Conservation (phyloP, 768 basidiomycete genomes). For the Gyrodon lividus region DNA sequence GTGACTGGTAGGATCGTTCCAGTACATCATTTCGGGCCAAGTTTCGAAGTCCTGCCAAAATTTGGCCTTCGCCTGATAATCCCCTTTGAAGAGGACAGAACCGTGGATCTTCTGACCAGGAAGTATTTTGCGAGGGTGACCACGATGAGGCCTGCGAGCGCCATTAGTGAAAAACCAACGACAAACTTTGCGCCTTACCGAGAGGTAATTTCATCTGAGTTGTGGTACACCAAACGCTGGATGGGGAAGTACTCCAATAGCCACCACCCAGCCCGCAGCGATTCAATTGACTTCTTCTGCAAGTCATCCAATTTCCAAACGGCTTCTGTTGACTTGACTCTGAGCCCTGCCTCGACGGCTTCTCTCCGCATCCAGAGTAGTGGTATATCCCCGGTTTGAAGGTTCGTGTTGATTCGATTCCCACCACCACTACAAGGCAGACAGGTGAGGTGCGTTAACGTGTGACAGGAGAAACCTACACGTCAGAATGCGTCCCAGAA, state of each 20-base stretch:
- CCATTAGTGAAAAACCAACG: background rate
- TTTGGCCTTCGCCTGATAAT: conserved; percentile 8
- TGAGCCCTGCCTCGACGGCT: conserved; percentile 20
- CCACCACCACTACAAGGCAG: conserved; percentile 18
- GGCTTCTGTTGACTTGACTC: conserved; percentile 9
- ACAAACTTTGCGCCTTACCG: background rate
- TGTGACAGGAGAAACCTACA: conserved; percentile 16
- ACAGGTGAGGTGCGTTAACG: background rate
- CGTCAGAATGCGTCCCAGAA: conserved; percentile 22
- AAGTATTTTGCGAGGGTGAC: conserved; percentile 2
- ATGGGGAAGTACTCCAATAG: conserved; percentile 2
- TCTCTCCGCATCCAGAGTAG: conserved; percentile 29
- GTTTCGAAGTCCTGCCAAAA: conserved; percentile 7
- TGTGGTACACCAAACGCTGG: conserved; percentile 6
- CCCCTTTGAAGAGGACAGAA: conserved; percentile 11
- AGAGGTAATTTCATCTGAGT: background rate
- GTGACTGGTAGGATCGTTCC: conserved; percentile 11
- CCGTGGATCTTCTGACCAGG: conserved; percentile 9
- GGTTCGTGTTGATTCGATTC: conserved; percentile 7
- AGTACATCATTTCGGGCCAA: conserved; percentile 12
- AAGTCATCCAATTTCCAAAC: conserved; percentile 7
- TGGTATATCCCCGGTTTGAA: conserved; percentile 13
- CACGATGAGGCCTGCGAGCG: conserved; percentile 2
- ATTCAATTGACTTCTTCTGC: conserved; percentile 9
- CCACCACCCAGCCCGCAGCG: conserved; percentile 2